Evolutionary conservation across 2,329 filamentous ascomycete genomes (phyloP).

Genomic region (Calonectria pseudoreteaudii): DNA sequence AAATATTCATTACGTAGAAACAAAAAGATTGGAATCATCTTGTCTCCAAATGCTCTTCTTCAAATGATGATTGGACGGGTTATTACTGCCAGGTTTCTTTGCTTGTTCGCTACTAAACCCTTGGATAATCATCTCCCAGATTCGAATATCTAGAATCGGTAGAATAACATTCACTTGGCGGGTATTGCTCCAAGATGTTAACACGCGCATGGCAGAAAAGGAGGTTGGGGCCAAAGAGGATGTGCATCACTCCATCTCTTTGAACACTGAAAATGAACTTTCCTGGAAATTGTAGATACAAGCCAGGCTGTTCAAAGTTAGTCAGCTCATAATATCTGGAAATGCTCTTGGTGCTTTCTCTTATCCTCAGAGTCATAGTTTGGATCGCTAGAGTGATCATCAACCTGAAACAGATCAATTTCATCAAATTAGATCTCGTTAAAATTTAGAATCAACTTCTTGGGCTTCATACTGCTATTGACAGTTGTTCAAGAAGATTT

Average conservation of each 20-base stretch:
- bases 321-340: neutral
- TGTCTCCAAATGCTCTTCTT: too few species aligned
- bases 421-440: neutral
- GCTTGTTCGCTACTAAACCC: neutral
- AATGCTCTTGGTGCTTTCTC: neutral
- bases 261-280: neutral
- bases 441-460: neutral
- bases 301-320: neutral
- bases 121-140: neutral
- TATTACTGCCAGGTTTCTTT: neutral
- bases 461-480: neutral
- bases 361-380: neutral
- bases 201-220: too few species aligned
- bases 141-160: neutral
- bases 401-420: neutral
- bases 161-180: neutral
- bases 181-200: neutral
- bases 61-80: neutral
- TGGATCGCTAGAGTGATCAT: neutral
- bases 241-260: neutral
- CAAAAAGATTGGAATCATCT: neutral
- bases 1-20: neutral
- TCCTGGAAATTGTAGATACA: neutral
- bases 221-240: neutral
- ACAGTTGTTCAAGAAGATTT: neutral